Evolutionary conservation across 23 red algal genomes (phyloP), one percentile per base, ranked within the genome.

Genomic region (Chondrus crispus): DNA sequence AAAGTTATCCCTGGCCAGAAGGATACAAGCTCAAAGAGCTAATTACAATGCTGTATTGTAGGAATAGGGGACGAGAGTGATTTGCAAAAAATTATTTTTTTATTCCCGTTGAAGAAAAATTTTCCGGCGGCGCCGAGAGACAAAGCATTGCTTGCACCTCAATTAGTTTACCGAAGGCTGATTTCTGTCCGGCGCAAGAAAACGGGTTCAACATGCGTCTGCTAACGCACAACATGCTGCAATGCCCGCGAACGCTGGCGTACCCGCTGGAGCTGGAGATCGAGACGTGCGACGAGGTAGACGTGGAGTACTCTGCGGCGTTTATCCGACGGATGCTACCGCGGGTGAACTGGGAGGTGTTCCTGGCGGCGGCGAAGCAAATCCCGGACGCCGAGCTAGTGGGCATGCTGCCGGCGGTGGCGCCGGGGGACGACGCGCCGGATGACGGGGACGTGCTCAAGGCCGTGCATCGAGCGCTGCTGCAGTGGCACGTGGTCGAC

Each of bases 151-250:
- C n/a, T n/a, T n/a, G n/a, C n/a, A n/a, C n/a, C n/a, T n/a, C n/a
- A n/a, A n/a, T n/a, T n/a, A n/a, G n/a, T n/a, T n/a, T n/a, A n/a
- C n/a, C n/a, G n/a, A n/a, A n/a, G n/a, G n/a, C n/a, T n/a, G n/a
- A n/a, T n/a, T n/a, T n/a, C n/a, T n/a, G n/a, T n/a, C n/a, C n/a
- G n/a, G n/a, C n/a, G n/a, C n/a, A n/a, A n/a, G n/a, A n/a, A n/a
- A n/a, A n/a, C n/a, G n/a, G n/a, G n/a, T 12, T 32, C 76, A 91
- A 78, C 18, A 96, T 96, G 94, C 88, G 94, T 48, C 84, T 96
- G 48, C 75, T 96, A 16, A 96, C 94, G 26, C 94, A 96, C 88
- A 96, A 95, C 44, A 82, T 96, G 62, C 83, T 96, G 44, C 82
- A 82, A 41, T 96, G 94, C 83, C 94, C 94, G 14, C 63, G 80